Evolutionary conservation across 1,284 basidiomycete genomes (phyloP).

Genomic region (Heterobasidion irregulare): DNA sequence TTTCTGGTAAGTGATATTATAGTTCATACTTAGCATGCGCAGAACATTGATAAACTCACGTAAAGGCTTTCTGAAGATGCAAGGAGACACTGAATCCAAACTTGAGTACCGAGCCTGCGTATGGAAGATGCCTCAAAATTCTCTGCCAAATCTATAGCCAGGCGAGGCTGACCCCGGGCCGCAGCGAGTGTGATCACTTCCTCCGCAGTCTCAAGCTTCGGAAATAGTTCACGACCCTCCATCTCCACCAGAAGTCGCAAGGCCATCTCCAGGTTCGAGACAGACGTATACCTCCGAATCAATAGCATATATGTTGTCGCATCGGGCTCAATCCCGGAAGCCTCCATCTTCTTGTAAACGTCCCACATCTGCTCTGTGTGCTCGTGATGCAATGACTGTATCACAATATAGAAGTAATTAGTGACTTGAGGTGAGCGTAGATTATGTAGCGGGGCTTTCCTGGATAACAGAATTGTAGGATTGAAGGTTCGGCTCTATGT

Average conservation of each 20-base stretch:
- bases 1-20: conserved; percentile 30
- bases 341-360: conserved; percentile 37
- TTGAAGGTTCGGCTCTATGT: conserved; percentile 44
- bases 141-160: conserved; percentile 61
- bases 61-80: conserved; percentile 51
- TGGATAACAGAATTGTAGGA: conserved; percentile 60
- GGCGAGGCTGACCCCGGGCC: conserved; percentile 38
- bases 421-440: neutral
- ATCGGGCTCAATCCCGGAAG: conserved; percentile 37
- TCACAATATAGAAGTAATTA: neutral
- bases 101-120: conserved; percentile 39
- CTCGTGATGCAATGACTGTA: conserved; percentile 15
- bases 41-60: conserved; percentile 33
- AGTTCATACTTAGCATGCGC: neutral
- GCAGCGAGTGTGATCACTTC: conserved; percentile 42
- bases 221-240: conserved; percentile 34
- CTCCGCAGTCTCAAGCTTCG: conserved; percentile 40
- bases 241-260: conserved; percentile 49
- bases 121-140: conserved; percentile 48
- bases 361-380: conserved; percentile 19
- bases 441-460: conserved; percentile 27
- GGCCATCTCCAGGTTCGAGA: conserved; percentile 54
- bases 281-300: conserved; percentile 36
- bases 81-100: conserved; percentile 54
- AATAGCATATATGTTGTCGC: conserved; percentile 44